These are phyloP conservation scores for Agrocybe chaxingu DNA, from an alignment of 768 basidiomycete genomes.

Conservation along the genomic window DNA sequence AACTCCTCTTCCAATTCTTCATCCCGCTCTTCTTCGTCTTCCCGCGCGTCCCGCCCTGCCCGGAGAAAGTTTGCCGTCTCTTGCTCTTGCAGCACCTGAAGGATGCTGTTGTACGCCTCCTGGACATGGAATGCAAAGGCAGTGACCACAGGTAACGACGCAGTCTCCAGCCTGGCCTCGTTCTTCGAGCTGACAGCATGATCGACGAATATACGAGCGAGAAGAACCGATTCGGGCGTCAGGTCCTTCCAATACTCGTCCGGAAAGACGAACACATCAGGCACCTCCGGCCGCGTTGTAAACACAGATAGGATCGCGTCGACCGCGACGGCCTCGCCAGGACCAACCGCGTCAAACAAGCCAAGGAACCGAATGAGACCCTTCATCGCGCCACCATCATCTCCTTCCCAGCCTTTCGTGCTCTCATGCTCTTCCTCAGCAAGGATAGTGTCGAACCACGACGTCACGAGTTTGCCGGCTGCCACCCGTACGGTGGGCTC, in stretches of 20 bases:
- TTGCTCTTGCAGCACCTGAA: constrained; percentile 36
- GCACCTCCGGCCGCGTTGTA: constrained; percentile 63
- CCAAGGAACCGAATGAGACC: constrained; percentile 42
- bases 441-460: constrained; percentile 74
- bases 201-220: constrained; percentile 84
- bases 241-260: constrained; percentile 74
- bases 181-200: constrained; percentile 65
- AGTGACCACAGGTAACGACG: constrained; percentile 84
- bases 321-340: constrained; percentile 70
- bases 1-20: constrained; percentile 56
- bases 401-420: constrained; percentile 32
- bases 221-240: constrained; percentile 77
- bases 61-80: constrained; percentile 33
- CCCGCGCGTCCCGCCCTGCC: constrained; percentile 27
- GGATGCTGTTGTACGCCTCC: constrained; percentile 65
- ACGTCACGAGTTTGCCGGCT: constrained; percentile 70
- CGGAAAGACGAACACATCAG: constrained; percentile 69
- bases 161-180: constrained; percentile 63
- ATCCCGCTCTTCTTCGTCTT: constrained; percentile 34
- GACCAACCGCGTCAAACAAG: constrained; percentile 62
- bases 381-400: constrained; percentile 46
- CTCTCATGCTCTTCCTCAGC: constrained; percentile 30
- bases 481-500: constrained; percentile 82
- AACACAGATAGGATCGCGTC: constrained; percentile 78
- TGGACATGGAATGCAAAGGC: constrained; percentile 85